These are phyloP conservation scores for Fusarium xylarioides DNA, from an alignment of 2,329 filamentous ascomycete species.

Conservation along the genomic window DNA sequence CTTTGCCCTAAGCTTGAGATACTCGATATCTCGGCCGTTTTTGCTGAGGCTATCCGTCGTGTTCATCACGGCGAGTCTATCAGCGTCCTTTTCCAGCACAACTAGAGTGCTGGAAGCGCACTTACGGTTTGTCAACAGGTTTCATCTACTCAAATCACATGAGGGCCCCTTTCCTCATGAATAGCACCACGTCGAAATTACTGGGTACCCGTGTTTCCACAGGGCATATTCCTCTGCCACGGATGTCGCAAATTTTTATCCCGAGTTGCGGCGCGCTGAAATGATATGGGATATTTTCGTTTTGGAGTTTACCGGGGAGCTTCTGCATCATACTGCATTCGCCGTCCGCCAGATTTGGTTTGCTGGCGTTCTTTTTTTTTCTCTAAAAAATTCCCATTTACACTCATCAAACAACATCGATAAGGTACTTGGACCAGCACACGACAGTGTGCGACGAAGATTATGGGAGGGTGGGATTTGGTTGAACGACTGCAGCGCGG, in stretches of 20 bases:
- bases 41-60: conserved; percentile 93
- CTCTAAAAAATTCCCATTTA: conserved; percentile 21
- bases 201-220: conserved; percentile 4
- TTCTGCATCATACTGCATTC: conserved; percentile 39
- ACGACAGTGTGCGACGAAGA: conserved; percentile 31
- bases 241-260: conserved; percentile 21
- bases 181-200: conserved; percentile 7
- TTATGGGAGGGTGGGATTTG: conserved; percentile 33
- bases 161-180: conserved; percentile 10
- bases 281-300: conserved; percentile 33
- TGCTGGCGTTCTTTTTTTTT: conserved; percentile 25
- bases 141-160: conserved; percentile 13
- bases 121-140: conserved; percentile 23
- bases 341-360: conserved; percentile 35
- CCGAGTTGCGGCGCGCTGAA: conserved; percentile 23
- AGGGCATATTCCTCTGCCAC: conserved; percentile 5
- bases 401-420: conserved; percentile 27
- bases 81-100: conserved; percentile 80
- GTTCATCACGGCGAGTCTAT: conserved; percentile 99
- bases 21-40: conserved; percentile 87
- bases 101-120: conserved; percentile 20
- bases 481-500: conserved; percentile 39
- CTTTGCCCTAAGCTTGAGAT: conserved; percentile 90
- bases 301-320: conserved; percentile 42
- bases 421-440: conserved; percentile 31